Evolutionary conservation across 2,329 filamentous ascomycete genomes (phyloP), one percentile per base, ranked within the genome.

Genomic region (Sphaerulina vaccinii): DNA sequence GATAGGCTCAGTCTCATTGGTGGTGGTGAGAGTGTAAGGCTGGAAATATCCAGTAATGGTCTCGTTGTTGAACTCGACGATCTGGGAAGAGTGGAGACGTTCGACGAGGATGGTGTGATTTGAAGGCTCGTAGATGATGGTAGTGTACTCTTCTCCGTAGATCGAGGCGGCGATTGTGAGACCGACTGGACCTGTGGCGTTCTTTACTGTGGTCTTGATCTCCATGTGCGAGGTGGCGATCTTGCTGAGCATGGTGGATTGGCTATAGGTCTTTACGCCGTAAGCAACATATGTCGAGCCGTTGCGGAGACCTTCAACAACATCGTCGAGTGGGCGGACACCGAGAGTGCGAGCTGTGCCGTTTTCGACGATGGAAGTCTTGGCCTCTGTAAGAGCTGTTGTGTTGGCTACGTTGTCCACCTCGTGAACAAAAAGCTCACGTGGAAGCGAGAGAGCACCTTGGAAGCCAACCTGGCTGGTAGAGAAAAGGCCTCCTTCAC

Each of bases 381-480:
- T 62, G 53, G 51, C 54, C 8, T 51, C 52, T 45, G 60, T 24
- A 51, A 67, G 42, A 49, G 62, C 45, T 54, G 62, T 49, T 65
- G 66, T 58, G 21, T 61, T 49, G 49, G 73, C 55, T 5, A 77
- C 66, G 23, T 68, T 63, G 19, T 60, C 65, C 21, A 69, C 69
- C 58, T 72, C 73, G 53, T 74, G 73, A 38, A 75, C 73, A 57
- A 74, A 77, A 48, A 75, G 70, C 60, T 77, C 73, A 15, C 73
- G 67, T 10, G 73, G 72, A 2, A 77, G 65, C 13, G 72, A 69
- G 18, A 74, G 67, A 27, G 71, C 57, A 24, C 74, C 74, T 55
- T 75, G 72, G 63, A 70, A 77, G 7, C 73, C 74, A 57, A 71
- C 67, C 56, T 76, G 73, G 1, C 45, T 65, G 16, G 71, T 60